Evolutionary conservation across 805 yeast genomes (phyloP), one percentile per base, ranked within the genome.

Genomic region (Lachancea sp.): DNA sequence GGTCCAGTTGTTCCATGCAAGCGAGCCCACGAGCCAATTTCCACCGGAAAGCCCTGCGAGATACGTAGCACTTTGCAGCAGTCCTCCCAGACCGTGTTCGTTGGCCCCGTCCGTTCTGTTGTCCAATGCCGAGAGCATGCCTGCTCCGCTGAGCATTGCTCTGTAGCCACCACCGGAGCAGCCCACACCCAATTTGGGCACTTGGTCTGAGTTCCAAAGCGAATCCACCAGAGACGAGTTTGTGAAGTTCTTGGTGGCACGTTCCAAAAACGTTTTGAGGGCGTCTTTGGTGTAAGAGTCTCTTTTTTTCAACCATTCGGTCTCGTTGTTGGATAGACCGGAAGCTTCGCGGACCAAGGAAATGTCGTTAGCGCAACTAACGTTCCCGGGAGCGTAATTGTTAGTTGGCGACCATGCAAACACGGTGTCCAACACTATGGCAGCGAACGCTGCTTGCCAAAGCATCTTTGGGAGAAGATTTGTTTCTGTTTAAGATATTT

Each of bases 81-180:
- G 65, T 2, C 95, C 95, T 22, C 91, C 90, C 33, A 87, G 63
- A 12, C 84, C 83, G 5, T 72, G 69, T 19, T 67, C 66, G 3
- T 79, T 70, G 18, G 79, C 72, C 46, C 73, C 75, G 15, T 58
- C 65, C 2, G 93, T 81, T 51, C 95, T 71, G 59, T 81, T 79
- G 61, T 88, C 96, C 48, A 85, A 65, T 1, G 91, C 95, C 1
- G 90, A 70, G 17, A 88, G 66, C 60, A 81, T 79, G 30, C 96
- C 96, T 12, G 95, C 95, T 2, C 95, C 95, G 46, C 73, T 67
- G 37, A 88, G 66, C 87, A 88, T 85, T 29, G 96, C 95, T 49
- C 96, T 74, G 63, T 85, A 88, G 3, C 96, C 96, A 59, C 96
- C 96, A 37, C 96, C 96, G 13, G 86, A 74, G 53, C 81, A 79